Conservation (phyloP, 208 protist species). For the Novymonas esmeraldas region DNA sequence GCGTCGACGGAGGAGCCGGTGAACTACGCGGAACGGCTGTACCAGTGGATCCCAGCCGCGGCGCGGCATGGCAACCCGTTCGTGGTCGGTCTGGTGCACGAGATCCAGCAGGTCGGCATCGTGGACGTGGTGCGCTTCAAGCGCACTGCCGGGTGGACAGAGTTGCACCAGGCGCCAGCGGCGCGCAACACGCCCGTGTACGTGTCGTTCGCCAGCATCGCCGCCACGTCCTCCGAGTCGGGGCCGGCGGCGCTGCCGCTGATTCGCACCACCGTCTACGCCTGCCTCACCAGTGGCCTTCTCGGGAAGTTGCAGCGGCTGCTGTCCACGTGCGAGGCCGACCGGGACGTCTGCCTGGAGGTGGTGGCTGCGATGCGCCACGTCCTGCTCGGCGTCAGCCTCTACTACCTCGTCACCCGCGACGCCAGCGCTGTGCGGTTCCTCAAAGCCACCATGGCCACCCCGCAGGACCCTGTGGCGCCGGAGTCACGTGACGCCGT, state of each 20-base stretch:
- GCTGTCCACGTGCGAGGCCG: slow-evolving; percentile 9
- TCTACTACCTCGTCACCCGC: slow-evolving; percentile 43
- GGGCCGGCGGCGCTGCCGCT: slow-evolving; percentile 15
- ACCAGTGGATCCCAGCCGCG: slow-evolving; percentile 28
- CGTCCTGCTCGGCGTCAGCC: slow-evolving; percentile 39
- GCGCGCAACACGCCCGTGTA: slow-evolving; percentile 27
- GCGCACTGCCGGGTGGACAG: slow-evolving; percentile 62
- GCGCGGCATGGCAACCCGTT: slow-evolving; percentile 29
- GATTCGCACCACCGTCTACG: slow-evolving; percentile 31
- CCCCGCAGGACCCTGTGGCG: slow-evolving; percentile 11
- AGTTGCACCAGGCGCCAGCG: slow-evolving; percentile 61
- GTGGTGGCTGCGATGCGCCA: slow-evolving; percentile 35
- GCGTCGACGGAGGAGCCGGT: not conserved
- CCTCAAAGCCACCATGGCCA: slow-evolving; percentile 29
- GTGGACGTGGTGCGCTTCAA: slow-evolving; percentile 67
- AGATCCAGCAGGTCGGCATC: slow-evolving; percentile 54
- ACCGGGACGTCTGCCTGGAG: slow-evolving; percentile 29
- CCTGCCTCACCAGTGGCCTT: slow-evolving; percentile 32
- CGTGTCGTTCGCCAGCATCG: slow-evolving; percentile 19
- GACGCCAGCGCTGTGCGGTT: slow-evolving; percentile 30
- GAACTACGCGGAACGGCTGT: slow-evolving; percentile 24
- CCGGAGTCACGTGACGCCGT: not conserved
- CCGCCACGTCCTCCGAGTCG: slow-evolving; percentile 29
- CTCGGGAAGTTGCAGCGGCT: slow-evolving; percentile 21
- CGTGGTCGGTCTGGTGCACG: slow-evolving; percentile 48